Evolutionary conservation across 192 early-diverging fungal genomes (phyloP), one percentile per base, ranked within the genome.

Genomic region (Linnemannia elongata): DNA sequence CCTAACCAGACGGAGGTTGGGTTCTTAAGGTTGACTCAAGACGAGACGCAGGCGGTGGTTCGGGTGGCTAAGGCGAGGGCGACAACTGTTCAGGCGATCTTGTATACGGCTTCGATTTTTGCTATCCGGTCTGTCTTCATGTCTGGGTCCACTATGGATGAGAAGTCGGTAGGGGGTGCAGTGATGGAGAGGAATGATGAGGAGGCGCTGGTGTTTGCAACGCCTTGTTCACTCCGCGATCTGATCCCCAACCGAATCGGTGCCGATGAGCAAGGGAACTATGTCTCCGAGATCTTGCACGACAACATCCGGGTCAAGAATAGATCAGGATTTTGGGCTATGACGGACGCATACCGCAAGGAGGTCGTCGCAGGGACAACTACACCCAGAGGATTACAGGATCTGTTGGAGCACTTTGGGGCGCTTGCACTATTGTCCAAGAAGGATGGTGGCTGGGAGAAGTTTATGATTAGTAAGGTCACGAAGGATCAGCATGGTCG

Each of bases 401-500:
- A 81, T 17, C 33, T 87, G 42, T 72, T 87, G 76, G 85, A 87
- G 22, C 85, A 87, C 42, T 87, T 87, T 30, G 85, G 85, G 30
- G 77, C 81, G 79, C 44, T 87, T 9, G 68, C 60, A 20, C 45
- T 87, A 27, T 60, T 87, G 7, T 55, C 79, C 33, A 81, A 73
- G 13, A 70, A 75, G 33, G 85, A 87, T 69, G 85, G 85, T 3
- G 75, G 35, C 0, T 87, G 85, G 85, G 85, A 87, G 57, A 39
- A 45, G 30, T 87, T 80, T 35, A 81, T 87, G 85, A 52, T 13
- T 2, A 74, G 72, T 20, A 87, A 71, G 41, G 79, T 87, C 13
- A 41, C 49, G 30, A 87, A 87, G 68, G 85, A 87, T 30, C 85
- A 87, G 49, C 85, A 87, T 81, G 85, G 85, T 6, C 63, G 85